These are phyloP conservation scores for Leccinum disarticulatum DNA, from an alignment of 768 basidiomycete genomes.

Conservation along the genomic window DNA sequence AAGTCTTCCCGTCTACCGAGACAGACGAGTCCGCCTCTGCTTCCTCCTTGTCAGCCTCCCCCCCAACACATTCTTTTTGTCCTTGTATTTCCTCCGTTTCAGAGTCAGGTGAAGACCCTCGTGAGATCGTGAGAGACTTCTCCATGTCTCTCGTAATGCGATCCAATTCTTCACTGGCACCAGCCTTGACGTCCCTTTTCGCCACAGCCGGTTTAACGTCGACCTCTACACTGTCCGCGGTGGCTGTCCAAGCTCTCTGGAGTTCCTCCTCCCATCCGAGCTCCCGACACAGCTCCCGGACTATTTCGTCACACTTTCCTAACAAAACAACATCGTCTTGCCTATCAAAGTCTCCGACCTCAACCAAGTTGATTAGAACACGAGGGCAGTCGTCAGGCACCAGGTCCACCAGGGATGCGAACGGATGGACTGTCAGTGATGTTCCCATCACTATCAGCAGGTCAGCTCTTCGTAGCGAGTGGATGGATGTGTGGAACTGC, in stretches of 20 bases:
- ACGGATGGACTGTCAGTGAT: conserved; percentile 83
- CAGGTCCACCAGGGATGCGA: conserved; percentile 70
- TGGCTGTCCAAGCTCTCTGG: conserved; percentile 52
- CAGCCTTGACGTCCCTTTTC: conserved; percentile 8
- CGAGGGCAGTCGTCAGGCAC: conserved; percentile 65
- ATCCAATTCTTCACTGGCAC: conserved; percentile 26
- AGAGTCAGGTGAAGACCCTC: background rate
- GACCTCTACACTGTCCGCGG: conserved; percentile 33
- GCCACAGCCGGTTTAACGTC: conserved; percentile 6
- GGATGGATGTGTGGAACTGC: conserved; percentile 59
- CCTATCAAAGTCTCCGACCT: conserved; percentile 66
- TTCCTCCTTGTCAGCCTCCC: background rate
- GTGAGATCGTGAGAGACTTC: conserved; percentile 19
- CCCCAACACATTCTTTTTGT: background rate
- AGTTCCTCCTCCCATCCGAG: conserved; percentile 78
- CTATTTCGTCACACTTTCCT: conserved; percentile 70
- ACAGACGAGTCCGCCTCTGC: background rate
- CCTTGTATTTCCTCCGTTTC: conserved; percentile 1
- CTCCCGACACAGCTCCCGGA: conserved; percentile 57
- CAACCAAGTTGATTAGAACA: conserved; percentile 86
- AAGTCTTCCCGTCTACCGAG: conserved; percentile 12
- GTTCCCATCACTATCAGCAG: conserved; percentile 91
- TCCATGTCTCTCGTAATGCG: conserved; percentile 26
- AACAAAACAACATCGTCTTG: conserved; percentile 63
- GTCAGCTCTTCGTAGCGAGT: conserved; percentile 64